Percentiles rank a stretch among this genome's conserved stretches.
Evolutionary conservation across 2,329 filamentous ascomycete species (phyloP).

Genomic region (Aureobasidium melanogenum): DNA sequence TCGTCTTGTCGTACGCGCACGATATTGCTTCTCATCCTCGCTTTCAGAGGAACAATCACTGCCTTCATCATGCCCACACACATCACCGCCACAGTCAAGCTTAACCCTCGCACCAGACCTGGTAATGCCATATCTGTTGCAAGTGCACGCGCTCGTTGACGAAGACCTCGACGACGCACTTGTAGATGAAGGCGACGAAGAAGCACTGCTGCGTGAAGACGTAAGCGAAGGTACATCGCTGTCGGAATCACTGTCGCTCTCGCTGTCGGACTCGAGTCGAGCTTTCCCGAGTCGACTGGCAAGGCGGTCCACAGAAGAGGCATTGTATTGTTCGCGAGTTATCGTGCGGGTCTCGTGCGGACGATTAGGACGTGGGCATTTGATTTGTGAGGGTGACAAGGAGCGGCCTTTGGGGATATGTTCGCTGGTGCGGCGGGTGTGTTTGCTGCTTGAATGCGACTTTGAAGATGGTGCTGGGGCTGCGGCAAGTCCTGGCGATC

Average conservation of each 20-base stretch:
- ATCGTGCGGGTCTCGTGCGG: conserved; percentile 83
- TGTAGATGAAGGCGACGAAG: conserved; percentile 33
- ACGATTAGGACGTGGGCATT: conserved; percentile 80
- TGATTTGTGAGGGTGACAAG: conserved; percentile 79
- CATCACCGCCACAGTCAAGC: conserved; percentile 85
- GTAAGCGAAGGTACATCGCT: conserved; percentile 56
- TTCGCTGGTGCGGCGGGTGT: conserved; percentile 42
- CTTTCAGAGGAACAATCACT: conserved; percentile 60
- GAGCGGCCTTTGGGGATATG: conserved; percentile 84
- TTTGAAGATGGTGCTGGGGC: conserved; percentile 30
- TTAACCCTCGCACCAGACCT: conserved; percentile 83
- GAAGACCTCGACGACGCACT: conserved; percentile 59
- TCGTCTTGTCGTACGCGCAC: conserved; percentile 43
- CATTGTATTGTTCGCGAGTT: conserved; percentile 69
- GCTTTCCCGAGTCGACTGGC: conserved; percentile 44
- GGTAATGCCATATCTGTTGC: conserved; percentile 94
- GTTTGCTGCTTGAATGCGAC: conserved; percentile 34
- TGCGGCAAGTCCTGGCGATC: conserved; percentile 28
- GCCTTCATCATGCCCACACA: conserved; percentile 72
- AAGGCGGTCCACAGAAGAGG: conserved; percentile 69
- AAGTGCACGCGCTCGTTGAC: conserved; percentile 61
- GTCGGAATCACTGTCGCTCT: conserved; percentile 54
- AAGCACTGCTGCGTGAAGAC: conserved; percentile 62
- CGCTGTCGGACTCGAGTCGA: conserved; percentile 17
- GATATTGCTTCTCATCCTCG: conserved; percentile 44